These are phyloP conservation scores for Flueggea neowawraea DNA, from an alignment of 441 rosid genomes.

Conservation along the genomic window DNA sequence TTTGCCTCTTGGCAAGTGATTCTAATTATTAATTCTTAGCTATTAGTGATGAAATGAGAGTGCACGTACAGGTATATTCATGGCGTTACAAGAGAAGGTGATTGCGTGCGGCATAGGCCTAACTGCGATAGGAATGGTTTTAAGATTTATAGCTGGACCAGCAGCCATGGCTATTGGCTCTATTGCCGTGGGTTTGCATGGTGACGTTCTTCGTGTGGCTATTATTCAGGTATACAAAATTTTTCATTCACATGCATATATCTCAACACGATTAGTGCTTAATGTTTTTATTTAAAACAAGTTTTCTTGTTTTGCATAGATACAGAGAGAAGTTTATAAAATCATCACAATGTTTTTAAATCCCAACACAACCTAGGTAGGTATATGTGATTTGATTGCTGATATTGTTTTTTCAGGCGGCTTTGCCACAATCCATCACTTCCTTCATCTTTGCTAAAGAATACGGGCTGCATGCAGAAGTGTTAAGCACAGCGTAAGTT, in stretches of 20 bases:
- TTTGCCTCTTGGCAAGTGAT: not conserved
- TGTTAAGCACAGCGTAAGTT: conserved; percentile 93
- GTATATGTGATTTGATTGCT: not conserved
- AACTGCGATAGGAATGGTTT: conserved; percentile 64
- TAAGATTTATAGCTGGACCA: conserved; percentile 86
- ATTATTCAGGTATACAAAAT: conserved; percentile 28
- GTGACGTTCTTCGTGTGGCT: conserved; percentile 80
- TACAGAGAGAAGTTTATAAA: too few species aligned
- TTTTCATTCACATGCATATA: not conserved
- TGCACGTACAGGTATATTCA: conserved; percentile 38
- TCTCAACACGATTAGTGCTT: not conserved
- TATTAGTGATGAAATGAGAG: too few species aligned
- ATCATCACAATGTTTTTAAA: too few species aligned
- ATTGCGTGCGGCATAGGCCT: conserved; percentile 70
- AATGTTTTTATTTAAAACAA: too few species aligned
- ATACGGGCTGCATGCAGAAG: conserved; percentile 79
- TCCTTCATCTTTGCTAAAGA: conserved; percentile 91
- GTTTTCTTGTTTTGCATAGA: too few species aligned
- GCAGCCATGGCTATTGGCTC: conserved; percentile 84
- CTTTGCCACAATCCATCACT: conserved; percentile 83
- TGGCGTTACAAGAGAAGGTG: conserved; percentile 80
- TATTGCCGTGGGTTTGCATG: conserved; percentile 70
- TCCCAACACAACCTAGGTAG: too few species aligned
- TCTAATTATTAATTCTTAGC: not conserved
- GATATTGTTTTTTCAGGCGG: conserved; percentile 48